Evolutionary conservation across 1,139 yeast genomes (phyloP).

Genomic region (Taiozyma sp.): DNA sequence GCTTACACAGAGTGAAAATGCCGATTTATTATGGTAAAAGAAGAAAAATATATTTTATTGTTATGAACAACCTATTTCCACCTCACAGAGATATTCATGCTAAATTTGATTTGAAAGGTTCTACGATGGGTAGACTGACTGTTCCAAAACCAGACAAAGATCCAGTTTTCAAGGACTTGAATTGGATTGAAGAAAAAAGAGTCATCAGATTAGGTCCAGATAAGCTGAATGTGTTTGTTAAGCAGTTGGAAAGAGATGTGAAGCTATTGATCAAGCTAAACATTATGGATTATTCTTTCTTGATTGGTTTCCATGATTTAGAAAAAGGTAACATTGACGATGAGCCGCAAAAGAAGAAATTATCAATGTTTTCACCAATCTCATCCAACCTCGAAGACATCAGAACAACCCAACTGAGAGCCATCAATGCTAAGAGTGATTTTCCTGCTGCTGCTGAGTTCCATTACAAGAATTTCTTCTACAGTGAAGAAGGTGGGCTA

Average conservation of each 20-base stretch:
- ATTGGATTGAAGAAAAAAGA: conserved; percentile 72
- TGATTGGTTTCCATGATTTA: conserved; percentile 83
- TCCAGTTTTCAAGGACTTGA: conserved; percentile 71
- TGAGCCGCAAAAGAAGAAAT: conserved; percentile 27
- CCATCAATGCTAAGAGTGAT: conserved; percentile 33
- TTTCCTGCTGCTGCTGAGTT: conserved; percentile 40
- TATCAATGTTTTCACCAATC: conserved; percentile 41
- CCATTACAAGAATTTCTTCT: conserved; percentile 55
- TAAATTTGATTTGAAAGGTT: conserved; percentile 91
- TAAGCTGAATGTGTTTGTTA: conserved; percentile 53
- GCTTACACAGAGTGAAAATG: conserved; percentile 89
- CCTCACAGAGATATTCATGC: conserved; percentile 86
- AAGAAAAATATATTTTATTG: conserved; percentile 87
- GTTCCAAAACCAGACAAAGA: conserved; percentile 23
- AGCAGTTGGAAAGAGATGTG: conserved; percentile 76
- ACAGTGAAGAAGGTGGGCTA: conserved; percentile 85
- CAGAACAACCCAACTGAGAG: conserved; percentile 44
- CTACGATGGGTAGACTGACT: conserved; percentile 79
- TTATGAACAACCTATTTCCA: conserved; percentile 96
- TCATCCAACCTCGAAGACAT: conserved; percentile 35
- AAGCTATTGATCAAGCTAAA: conserved; percentile 64
- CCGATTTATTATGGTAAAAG: conserved; percentile 51
- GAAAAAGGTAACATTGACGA: conserved; percentile 48
- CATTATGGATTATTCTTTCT: conserved; percentile 92
- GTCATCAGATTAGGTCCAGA: conserved; percentile 68